Base-by-base conservation (phyloP, 2,329 filamentous ascomycete species). In the Diaporthe nobilis region DNA sequence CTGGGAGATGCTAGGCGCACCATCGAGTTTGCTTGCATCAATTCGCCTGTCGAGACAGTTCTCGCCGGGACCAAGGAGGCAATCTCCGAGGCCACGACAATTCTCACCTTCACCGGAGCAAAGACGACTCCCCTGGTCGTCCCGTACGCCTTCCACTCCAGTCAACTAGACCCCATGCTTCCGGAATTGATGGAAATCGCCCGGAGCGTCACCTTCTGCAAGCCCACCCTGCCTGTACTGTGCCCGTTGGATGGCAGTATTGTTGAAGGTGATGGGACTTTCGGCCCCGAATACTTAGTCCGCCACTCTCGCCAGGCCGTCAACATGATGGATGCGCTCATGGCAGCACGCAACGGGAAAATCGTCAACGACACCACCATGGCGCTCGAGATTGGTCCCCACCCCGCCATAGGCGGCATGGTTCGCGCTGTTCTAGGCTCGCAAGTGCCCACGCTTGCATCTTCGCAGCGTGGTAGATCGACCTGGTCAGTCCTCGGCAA, bases 301-400 rank as follows among this genome's bases (percentile, higher is more conserved):
- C 88, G 89, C 65, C 91, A 93, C 77, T 90, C 91, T 31, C 89
- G 93, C 17, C 89, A 94, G 81, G 86, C 93, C 7, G 93, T 95
- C 78, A 89, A 94, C 83, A 93, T 95, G 84, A 86, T 89, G 77
- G 88, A 87, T 67, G 93, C 90, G 6, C 84, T 95, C 1, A 84
- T 89, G 17, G 86, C 86, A 55, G 92, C 90, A 12, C 88, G 91
- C 80, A 85, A 89, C 68, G 85, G 87, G 20, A 89, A 88, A 76
- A 82, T 88, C 22, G 90, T 94, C 60, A 88, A 92, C 77, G 90
- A 92, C 77, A 90, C 91, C 83, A 93, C 92, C 8, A 88, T 91
- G 49, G 94, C 91, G 89, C 85, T 95, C 73, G 94, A 95, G 82
- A 85, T 95, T 77, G 93, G 94, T n/a, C 92, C 93, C 49, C 92